Base-by-base conservation (phyloP, 805 yeast genomes). In the Ogataea paradorogensis region DNA sequence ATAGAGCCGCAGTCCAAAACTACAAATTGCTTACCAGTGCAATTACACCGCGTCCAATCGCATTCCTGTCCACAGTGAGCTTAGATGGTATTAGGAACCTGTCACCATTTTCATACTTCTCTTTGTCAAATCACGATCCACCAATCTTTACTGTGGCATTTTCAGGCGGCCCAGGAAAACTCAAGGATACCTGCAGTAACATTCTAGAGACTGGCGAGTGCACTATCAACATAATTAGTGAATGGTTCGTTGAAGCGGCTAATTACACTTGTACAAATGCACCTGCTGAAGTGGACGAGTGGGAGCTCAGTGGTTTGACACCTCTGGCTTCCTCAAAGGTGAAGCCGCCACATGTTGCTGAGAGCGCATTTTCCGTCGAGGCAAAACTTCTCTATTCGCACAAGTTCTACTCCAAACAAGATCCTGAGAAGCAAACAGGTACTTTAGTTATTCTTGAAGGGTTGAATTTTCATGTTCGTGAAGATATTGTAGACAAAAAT, bases 181-280 rank as follows among this genome's bases (percentile, higher is more conserved):
- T 56, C n/a, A 80, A 80, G 54, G 83, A 80, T 54, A 68, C 83
- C 4, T 59, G 65, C 38, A 47, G 43, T 7, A 78, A 78, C 50
- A 52, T 79, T 13, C 50, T 73, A 16, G 76, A 70, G 16, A 76
- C 79, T 2, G 62, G 59, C 4, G 85, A 80, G 51, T 66, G 71
- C 37, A 74, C 81, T 14, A 68, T 80, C 49, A 80, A 72, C 53
- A 66, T 80, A 33, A 68, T 80, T 30, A 66, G 77, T 37, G 85
- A 80, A 56, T 80, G 82, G 83, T 75, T 78, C 46, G 59, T 71
- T 20, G 84, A 80, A 44, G 84, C 84, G 16, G 82, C 84, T 7
- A 78, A 80, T 52, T 70, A 60, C 42, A 57, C 76, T 9, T 59
- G 72, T 14, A 65, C 63, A 21, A 59, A 68, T 46, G 68, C 78